phyloP scores from a whole-genome alignment of 257 asterid species.

The Solanum ossicruentum region DNA sequence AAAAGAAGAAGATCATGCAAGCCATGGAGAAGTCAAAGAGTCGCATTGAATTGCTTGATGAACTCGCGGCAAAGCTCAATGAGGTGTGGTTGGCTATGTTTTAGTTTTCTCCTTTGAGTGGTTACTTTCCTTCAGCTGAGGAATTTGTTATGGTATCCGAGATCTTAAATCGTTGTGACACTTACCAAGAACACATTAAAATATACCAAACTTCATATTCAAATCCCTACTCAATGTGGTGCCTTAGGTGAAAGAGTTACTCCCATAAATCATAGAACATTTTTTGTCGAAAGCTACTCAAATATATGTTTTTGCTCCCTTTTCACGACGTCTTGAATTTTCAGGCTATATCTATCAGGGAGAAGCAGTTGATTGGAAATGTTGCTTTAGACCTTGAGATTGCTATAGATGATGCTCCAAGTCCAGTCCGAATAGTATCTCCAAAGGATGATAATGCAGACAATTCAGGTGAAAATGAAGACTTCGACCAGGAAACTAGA shows the following conservation, averaged over 20 bases:
- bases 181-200: neutral
- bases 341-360: slow-evolving; percentile 77
- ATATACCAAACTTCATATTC: neutral
- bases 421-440: slow-evolving; percentile 52
- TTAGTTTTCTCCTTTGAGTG: neutral
- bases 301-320: neutral
- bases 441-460: slow-evolving; percentile 27
- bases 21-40: slow-evolving; percentile 78
- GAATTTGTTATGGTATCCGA: neutral
- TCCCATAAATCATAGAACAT: neutral
- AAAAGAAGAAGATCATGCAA: slow-evolving; percentile 80
- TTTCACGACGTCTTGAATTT: neutral
- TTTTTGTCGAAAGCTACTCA: neutral
- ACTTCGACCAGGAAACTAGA: slow-evolving; percentile 2
- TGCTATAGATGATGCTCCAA: slow-evolving; percentile 20
- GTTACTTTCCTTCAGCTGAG: neutral
- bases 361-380: slow-evolving; percentile 62
- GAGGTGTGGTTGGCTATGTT: slow-evolving; percentile 31
- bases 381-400: slow-evolving; percentile 51
- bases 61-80: slow-evolving; percentile 56
- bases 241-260: neutral
- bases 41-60: slow-evolving; percentile 73
- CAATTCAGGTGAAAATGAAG: slow-evolving; percentile 14
- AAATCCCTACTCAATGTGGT: neutral
- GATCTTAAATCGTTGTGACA: neutral